Base-by-base conservation (phyloP, 75 land plant genomes). In the Selaginella moellendorffii region DNA sequence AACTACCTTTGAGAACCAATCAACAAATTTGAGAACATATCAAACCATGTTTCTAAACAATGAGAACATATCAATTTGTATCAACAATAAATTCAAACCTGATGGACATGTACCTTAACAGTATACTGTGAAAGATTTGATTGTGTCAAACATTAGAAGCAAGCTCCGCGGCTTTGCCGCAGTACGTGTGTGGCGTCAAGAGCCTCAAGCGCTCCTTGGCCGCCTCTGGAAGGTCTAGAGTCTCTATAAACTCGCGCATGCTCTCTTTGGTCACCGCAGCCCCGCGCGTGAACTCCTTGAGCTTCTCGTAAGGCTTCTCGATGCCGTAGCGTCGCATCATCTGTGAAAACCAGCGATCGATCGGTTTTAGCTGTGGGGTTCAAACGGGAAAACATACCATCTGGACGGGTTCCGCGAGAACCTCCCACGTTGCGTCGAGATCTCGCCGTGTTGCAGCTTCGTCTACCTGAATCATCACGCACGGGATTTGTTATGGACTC, bases 341-440 rank as follows among this genome's bases (percentile, higher is more conserved):
- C 91, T 90, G 58, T 24, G 24, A 68, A 59, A 31, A 62, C 26
- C 60, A 17, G 21, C n/a, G n/a, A n/a, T n/a, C n/a, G n/a, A n/a
- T n/a, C n/a, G n/a, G n/a, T n/a, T n/a, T n/a, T n/a, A n/a, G n/a
- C n/a, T n/a, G n/a, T n/a, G n/a, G n/a, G n/a, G n/a, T n/a, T n/a
- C n/a, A n/a, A n/a, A n/a, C n/a, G n/a, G n/a, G n/a, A n/a, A n/a
- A n/a, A 30, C 81, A 63, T 78, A 90, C 92, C 20, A 85, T 90
- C 74, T 90, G 97, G 66, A 90, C 80, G 31, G 97, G 88, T 64
- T 90, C 97, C 2, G 97, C 97, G 74, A 90, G 88, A 31, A 90
- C 88, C 74, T 90, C 97, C 92, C 88, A 87, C 23, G 78, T 31
- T 19, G 80, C 78, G 36, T 80, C 70, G 74, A 90, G 73, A 66